These are phyloP conservation scores for Monocercomonoides exilis DNA, from an alignment of 78 protist genomes.

Conservation along the genomic window DNA sequence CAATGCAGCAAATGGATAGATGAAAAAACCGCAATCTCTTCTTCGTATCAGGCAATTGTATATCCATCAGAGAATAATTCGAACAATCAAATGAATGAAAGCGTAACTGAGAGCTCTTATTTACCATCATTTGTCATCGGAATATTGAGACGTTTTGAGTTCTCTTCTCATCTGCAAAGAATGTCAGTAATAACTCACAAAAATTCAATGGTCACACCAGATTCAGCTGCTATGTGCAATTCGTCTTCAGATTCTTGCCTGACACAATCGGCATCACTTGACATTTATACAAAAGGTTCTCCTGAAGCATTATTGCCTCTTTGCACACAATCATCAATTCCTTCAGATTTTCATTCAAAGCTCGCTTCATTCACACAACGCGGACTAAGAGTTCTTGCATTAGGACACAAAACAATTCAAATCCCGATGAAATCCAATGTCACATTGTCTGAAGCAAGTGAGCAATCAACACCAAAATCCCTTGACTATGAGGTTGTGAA, in stretches of 20 bases:
- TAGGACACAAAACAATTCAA: neutral
- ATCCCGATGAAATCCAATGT: no score
- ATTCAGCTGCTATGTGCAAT: neutral
- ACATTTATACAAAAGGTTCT: slow-evolving; percentile 58
- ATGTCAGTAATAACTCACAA: slow-evolving; percentile 46
- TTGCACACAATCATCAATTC: slow-evolving; percentile 21
- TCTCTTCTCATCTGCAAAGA: slow-evolving; percentile 55
- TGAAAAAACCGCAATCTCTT: no score
- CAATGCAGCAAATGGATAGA: no score
- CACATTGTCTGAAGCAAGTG: neutral
- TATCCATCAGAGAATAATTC: no score
- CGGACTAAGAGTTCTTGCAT: slow-evolving; percentile 73
- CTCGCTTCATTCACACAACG: slow-evolving; percentile 37
- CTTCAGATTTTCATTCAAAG: slow-evolving; percentile 9
- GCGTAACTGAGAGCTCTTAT: no score
- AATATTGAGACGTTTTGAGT: slow-evolving; percentile 38
- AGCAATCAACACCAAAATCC: neutral
- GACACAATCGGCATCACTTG: neutral
- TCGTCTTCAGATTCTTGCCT: no score
- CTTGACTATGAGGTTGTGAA: neutral
- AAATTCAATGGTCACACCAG: neutral
- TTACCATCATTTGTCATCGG: no score
- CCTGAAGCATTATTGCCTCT: slow-evolving; percentile 60
- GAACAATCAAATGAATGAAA: no score
- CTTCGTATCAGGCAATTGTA: no score